A percentile compares a stretch with the other conserved stretches of the same genome.
These are phyloP conservation scores for Kentomonas sorsogonicus DNA, from an alignment of 208 protist species.

Conservation along the genomic window DNA sequence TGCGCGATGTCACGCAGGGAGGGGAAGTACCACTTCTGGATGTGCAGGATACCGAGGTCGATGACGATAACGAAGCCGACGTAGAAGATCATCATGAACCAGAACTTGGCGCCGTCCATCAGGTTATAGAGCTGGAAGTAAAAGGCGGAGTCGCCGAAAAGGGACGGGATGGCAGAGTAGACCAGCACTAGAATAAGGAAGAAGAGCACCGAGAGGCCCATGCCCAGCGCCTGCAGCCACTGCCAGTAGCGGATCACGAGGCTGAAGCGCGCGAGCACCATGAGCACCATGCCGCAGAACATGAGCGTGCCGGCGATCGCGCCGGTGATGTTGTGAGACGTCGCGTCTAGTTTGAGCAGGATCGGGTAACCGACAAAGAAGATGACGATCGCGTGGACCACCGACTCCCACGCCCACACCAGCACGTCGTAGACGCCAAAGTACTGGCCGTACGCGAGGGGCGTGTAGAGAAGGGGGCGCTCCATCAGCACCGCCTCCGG, in stretches of 20 bases:
- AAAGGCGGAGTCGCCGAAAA: conserved; percentile 44
- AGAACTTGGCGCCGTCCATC: conserved; percentile 59
- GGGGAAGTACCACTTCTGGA: conserved; percentile 54
- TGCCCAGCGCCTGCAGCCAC: conserved; percentile 53
- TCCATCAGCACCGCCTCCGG: conserved; percentile 53
- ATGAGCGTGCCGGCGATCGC: conserved; percentile 51
- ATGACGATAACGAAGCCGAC: conserved; percentile 39
- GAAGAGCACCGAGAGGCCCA: conserved; percentile 44
- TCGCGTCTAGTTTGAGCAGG: conserved; percentile 20
- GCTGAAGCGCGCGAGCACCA: conserved; percentile 60
- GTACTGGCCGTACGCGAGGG: conserved; percentile 64
- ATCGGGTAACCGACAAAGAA: conserved; percentile 66
- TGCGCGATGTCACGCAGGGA: conserved; percentile 55
- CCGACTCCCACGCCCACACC: conserved; percentile 56
- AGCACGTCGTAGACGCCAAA: conserved; percentile 45
- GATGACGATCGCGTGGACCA: conserved; percentile 51
- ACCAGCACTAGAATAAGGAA: conserved; percentile 43
- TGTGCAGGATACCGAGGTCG: conserved; percentile 42
- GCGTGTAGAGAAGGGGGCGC: conserved; percentile 69
- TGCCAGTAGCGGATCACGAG: conserved; percentile 77
- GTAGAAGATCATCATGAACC: conserved; percentile 66
- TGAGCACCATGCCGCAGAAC: conserved; percentile 60
- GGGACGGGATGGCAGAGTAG: conserved; percentile 51
- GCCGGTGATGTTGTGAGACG: conserved; percentile 38
- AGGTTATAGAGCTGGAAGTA: conserved; percentile 74